Percentiles rank a stretch among this genome's conserved stretches.
Conservation (phyloP, 2,329 filamentous ascomycete genomes). For the Apiospora aurea region DNA sequence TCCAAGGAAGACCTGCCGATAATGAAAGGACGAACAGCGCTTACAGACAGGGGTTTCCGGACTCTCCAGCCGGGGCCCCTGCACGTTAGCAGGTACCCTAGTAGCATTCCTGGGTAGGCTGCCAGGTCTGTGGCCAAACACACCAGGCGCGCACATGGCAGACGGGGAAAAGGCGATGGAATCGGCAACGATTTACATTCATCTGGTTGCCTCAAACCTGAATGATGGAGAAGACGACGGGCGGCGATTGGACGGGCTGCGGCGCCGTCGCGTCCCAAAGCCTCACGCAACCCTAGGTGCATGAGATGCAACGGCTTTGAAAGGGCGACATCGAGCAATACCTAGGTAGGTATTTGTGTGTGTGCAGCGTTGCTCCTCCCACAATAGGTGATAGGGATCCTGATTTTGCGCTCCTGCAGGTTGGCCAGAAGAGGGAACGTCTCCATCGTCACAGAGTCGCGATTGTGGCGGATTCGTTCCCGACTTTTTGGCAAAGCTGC, state of each 20-base stretch:
- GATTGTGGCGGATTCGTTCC: constrained; percentile 6
- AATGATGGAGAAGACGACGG: not conserved
- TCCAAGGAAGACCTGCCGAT: not conserved
- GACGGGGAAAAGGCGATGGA: not conserved
- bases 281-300: constrained; percentile 9
- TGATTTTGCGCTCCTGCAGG: not conserved
- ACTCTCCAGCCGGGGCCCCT: not conserved
- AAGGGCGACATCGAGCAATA: not conserved
- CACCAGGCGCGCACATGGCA: constrained; percentile 8
- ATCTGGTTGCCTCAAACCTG: constrained; percentile 2
- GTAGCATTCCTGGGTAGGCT: too few species aligned
- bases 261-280: not conserved
- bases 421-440: not conserved
- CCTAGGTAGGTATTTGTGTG: too few species aligned
- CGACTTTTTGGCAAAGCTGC: not conserved
- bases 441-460: constrained; percentile 12
- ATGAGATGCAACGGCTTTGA: not conserved
- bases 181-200: not conserved
- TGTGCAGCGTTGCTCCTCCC: not conserved
- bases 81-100: not conserved
- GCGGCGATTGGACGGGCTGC: constrained; percentile 2
- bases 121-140: not conserved
- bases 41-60: not conserved
- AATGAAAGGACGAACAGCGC: not conserved
- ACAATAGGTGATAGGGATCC: not conserved